Conservation (phyloP, 306 rosid species). For the Glycyrrhiza uralensis region DNA sequence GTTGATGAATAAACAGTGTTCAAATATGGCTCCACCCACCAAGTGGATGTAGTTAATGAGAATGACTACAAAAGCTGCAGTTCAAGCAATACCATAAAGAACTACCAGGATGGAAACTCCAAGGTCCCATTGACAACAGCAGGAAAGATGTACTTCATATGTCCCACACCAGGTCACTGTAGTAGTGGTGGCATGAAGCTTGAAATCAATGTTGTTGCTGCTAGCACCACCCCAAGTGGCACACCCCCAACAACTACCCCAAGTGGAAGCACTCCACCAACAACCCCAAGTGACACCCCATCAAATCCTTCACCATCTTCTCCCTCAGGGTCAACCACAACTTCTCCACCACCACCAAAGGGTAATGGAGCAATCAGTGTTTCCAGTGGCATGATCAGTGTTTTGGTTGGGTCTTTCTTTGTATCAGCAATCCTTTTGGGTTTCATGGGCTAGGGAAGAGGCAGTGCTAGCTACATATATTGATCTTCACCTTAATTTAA, state of each 20-base stretch:
- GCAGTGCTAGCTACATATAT: conserved; percentile 44
- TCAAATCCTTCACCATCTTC: conserved; percentile 26
- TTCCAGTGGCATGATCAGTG: conserved; percentile 16
- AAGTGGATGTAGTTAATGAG: conserved; percentile 37
- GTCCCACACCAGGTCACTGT: conserved; percentile 56
- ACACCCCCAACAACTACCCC: conserved; percentile 34
- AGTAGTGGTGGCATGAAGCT: conserved; percentile 53
- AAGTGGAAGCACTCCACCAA: not conserved
- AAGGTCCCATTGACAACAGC: conserved; percentile 22
- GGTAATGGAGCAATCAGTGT: conserved; percentile 24
- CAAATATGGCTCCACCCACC: conserved; percentile 39
- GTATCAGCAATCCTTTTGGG: conserved; percentile 37
- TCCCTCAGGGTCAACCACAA: conserved; percentile 9
- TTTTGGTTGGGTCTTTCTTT: conserved; percentile 40
- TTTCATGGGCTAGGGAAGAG: conserved; percentile 63
- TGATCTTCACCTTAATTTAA: not conserved
- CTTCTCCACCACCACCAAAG: conserved; percentile 38
- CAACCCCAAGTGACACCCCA: conserved; percentile 32
- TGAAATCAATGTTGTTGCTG: conserved; percentile 39
- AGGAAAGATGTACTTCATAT: conserved; percentile 50
- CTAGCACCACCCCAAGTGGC: conserved; percentile 34
- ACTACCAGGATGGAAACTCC: conserved; percentile 27
- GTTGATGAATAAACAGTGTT: conserved; percentile 48
- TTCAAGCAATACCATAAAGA: conserved; percentile 24
- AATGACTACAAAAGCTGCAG: conserved; percentile 38